These are phyloP conservation scores for Lanzia echinophila DNA, from an alignment of 2,329 filamentous ascomycete species.

Conservation along the genomic window DNA sequence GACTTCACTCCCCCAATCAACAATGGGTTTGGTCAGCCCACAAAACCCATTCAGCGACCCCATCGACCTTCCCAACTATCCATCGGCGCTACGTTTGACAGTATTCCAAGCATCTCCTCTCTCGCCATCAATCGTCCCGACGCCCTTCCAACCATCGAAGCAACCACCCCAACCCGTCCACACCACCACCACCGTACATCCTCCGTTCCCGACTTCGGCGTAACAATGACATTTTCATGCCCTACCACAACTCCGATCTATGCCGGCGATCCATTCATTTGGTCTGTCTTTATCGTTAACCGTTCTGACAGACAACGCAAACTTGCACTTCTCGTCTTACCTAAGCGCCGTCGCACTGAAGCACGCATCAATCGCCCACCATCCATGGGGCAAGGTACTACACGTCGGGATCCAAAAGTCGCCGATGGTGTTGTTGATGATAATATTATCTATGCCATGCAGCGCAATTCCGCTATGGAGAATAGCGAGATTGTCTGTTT, in stretches of 20 bases:
- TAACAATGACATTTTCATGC: slow-evolving; percentile 68
- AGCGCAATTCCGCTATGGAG: slow-evolving; percentile 57
- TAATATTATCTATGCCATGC: slow-evolving; percentile 63
- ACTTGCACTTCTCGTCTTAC: slow-evolving; percentile 62
- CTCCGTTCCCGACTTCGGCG: slow-evolving; percentile 54
- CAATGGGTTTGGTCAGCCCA: slow-evolving; percentile 51
- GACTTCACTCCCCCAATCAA: slow-evolving; percentile 64
- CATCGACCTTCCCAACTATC: slow-evolving; percentile 60
- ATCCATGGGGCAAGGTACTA: slow-evolving; percentile 37
- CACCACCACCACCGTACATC: slow-evolving; percentile 34
- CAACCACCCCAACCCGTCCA: slow-evolving; percentile 30
- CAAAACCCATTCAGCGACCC: slow-evolving; percentile 52
- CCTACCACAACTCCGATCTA: slow-evolving; percentile 52
- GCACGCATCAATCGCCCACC: slow-evolving; percentile 39
- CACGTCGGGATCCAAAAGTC: slow-evolving; percentile 32
- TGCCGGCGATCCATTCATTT: slow-evolving; percentile 61
- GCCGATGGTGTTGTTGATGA: slow-evolving; percentile 67
- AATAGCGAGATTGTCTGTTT: slow-evolving; percentile 65
- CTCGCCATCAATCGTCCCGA: slow-evolving; percentile 53
- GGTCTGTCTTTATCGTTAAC: slow-evolving; percentile 73
- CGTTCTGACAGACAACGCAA: slow-evolving; percentile 56
- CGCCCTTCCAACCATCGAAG: slow-evolving; percentile 52
- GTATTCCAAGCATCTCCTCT: slow-evolving; percentile 47
- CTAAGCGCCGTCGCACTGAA: slow-evolving; percentile 55
- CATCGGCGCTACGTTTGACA: slow-evolving; percentile 47